Percentiles rank a stretch among this genome's conserved stretches.
These are phyloP conservation scores for Trametes cinnabarina DNA, from an alignment of 768 basidiomycete species.

Conservation along the genomic window DNA sequence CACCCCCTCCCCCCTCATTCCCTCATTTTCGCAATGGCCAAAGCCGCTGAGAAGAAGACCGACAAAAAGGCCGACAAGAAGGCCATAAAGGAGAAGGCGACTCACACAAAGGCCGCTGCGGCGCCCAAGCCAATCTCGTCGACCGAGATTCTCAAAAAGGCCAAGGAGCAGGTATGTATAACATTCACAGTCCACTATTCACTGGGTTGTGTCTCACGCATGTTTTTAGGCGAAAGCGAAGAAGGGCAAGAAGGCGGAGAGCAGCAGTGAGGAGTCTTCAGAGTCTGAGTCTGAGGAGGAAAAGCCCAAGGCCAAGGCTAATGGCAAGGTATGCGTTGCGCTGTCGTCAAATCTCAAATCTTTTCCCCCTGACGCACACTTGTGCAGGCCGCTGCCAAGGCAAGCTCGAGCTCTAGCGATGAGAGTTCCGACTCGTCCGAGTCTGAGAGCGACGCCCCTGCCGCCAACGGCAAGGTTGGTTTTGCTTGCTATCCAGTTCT, in stretches of 20 bases:
- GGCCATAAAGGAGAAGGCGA: slow-evolving; percentile 27
- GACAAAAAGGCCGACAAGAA: slow-evolving; percentile 37
- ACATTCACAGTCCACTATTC: neutral
- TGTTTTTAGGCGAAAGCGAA: slow-evolving; percentile 15
- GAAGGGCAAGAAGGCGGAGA: slow-evolving; percentile 23
- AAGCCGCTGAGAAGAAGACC: slow-evolving; percentile 35
- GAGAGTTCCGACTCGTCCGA: slow-evolving; percentile 11
- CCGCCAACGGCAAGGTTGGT: slow-evolving; percentile 23
- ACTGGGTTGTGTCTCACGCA: neutral
- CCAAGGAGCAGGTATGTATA: slow-evolving; percentile 24
- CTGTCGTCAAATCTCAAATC: too few relatives aligned
- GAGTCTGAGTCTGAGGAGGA: slow-evolving; percentile 37
- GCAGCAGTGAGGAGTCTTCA: slow-evolving; percentile 29
- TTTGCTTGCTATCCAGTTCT: too few relatives aligned
- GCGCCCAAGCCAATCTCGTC: slow-evolving; percentile 33
- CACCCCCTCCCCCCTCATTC: slow-evolving; percentile 5
- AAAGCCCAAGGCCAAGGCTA: slow-evolving; percentile 30
- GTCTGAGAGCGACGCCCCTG: slow-evolving; percentile 20
- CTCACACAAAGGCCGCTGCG: slow-evolving; percentile 31
- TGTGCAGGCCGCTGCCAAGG: slow-evolving; percentile 9
- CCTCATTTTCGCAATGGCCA: slow-evolving; percentile 35
- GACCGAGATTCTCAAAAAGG: slow-evolving; percentile 45
- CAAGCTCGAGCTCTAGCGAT: slow-evolving; percentile 7
- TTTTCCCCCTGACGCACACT: neutral
- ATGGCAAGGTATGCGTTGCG: slow-evolving; percentile 35